Base-by-base conservation (phyloP, 179 eudicot species). In the Silene vulgaris region DNA sequence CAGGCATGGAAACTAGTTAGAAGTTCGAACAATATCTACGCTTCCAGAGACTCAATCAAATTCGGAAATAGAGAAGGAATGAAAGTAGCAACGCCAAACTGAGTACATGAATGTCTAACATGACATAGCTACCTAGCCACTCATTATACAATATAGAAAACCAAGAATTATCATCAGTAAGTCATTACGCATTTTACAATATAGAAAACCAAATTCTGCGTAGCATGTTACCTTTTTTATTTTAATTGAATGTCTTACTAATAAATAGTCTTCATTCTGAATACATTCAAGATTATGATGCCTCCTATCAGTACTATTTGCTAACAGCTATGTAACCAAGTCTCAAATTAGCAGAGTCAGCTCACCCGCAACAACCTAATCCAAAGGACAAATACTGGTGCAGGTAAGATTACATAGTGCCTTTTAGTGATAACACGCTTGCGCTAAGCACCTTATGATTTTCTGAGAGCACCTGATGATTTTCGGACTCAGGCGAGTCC, bases 181-280 rank as follows among this genome's bases (percentile, higher is more conserved):
- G 5, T 35, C 40, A 13, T 4, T 8, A 45, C 1, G 37, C 19
- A 26, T 52, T 19, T 40, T 23, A 23, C 26, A 23, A 23, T 23
- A 23, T 23, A 23, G 26, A 23, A 62, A 20, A 26, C 21, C 37
- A 3, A 40, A 45, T 63, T 45, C 21, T 63, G 4, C 64, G 77
- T 37, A 74, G 70, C 7, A 35, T 29, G 30, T 65, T 65, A 35
- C 35, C 43, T 19, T 16, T 23, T 61, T 20, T 0, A 20, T 74
- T 48, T 30, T 74, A 26, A 35, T 37, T 26, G 21, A 7, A 26
- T 26, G 43, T 23, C 48, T 43, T 74, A 20, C 23, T 17, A 3
- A 23, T 61, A 62, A 37, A 63, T 11, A 73, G 57, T 16, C 72
- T 75, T 65, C 32, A 74, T 60, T 60, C 67, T 11, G 67, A 0